phyloP scores from a whole-genome alignment of 768 basidiomycete species.

The Pisolithus orientalis region DNA sequence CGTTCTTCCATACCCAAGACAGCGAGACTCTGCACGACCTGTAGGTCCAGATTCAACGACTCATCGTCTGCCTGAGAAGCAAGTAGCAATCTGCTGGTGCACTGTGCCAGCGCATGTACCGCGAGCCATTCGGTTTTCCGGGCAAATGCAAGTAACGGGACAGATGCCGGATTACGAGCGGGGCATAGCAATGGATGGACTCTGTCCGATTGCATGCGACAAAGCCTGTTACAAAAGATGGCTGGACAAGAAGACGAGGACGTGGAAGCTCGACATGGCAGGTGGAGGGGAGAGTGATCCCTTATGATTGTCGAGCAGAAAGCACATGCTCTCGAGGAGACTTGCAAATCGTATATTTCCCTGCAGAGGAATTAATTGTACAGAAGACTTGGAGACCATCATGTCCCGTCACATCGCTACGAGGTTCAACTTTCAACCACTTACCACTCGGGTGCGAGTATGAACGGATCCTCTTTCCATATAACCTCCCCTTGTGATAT shows the following conservation, averaged over 20 bases:
- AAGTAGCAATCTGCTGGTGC: slow-evolving; percentile 57
- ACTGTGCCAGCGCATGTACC: slow-evolving; percentile 65
- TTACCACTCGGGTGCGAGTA: slow-evolving; percentile 78
- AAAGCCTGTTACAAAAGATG: slow-evolving; percentile 78
- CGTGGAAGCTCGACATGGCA: slow-evolving; percentile 47
- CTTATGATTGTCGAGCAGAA: slow-evolving; percentile 66
- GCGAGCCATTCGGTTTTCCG: slow-evolving; percentile 60
- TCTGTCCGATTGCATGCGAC: slow-evolving; percentile 56
- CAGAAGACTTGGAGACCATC: too few species aligned
- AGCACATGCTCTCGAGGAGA: slow-evolving; percentile 53
- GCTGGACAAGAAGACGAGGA: slow-evolving; percentile 45
- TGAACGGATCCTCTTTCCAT: slow-evolving; percentile 83
- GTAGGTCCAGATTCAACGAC: slow-evolving; percentile 39
- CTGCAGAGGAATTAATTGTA: slow-evolving; percentile 30
- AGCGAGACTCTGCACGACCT: slow-evolving; percentile 56
- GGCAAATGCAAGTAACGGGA: slow-evolving; percentile 54
- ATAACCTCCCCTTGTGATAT: slow-evolving; percentile 68
- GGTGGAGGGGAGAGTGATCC: slow-evolving; percentile 36
- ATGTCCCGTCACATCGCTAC: neutral
- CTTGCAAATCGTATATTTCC: slow-evolving; percentile 72
- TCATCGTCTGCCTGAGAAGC: slow-evolving; percentile 42
- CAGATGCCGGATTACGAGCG: slow-evolving; percentile 63
- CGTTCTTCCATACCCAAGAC: slow-evolving; percentile 73
- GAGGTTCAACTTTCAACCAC: slow-evolving; percentile 8
- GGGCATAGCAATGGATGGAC: slow-evolving; percentile 71